Percentiles rank a stretch among this genome's conserved stretches.
Evolutionary conservation across 2,329 filamentous ascomycete genomes (phyloP).

Genomic region (Thielaviopsis ethacetica): DNA sequence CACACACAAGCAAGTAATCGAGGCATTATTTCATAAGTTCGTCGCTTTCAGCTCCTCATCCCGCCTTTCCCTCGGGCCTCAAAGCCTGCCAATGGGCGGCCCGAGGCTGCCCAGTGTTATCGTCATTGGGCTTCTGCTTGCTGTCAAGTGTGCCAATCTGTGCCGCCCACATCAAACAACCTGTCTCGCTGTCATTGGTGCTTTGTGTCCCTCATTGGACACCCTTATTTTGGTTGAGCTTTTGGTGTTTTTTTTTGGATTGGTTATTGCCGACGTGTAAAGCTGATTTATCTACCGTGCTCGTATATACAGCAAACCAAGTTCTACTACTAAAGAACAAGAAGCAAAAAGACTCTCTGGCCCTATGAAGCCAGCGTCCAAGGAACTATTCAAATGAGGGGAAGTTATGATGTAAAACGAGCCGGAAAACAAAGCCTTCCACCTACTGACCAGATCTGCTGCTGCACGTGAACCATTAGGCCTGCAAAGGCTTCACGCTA

Average conservation of each 20-base stretch:
- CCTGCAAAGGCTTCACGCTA: background rate
- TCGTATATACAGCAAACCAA: no score
- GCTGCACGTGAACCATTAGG: no score
- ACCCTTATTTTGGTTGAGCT: background rate
- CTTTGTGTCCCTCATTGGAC: background rate
- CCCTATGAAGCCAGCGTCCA: no score
- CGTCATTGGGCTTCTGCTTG: background rate
- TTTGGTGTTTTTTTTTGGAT: background rate
- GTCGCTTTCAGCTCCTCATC: background rate
- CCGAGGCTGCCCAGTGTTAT: background rate
- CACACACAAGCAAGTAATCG: background rate
- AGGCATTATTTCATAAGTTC: background rate
- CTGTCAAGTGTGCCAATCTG: background rate
- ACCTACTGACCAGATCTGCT: no score
- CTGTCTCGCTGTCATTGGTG: background rate
- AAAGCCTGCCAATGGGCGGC: background rate
- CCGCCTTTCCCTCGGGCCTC: background rate
- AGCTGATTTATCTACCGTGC: no score
- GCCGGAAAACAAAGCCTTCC: no score
- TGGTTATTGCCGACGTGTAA: no score
- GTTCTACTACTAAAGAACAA: no score
- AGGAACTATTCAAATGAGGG: background rate
- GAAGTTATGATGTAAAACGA: background rate
- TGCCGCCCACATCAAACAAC: background rate
- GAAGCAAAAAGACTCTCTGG: no score